These are phyloP conservation scores for Neurospora sp. DNA, from an alignment of 495 filamentous ascomycete species.

Conservation along the genomic window DNA sequence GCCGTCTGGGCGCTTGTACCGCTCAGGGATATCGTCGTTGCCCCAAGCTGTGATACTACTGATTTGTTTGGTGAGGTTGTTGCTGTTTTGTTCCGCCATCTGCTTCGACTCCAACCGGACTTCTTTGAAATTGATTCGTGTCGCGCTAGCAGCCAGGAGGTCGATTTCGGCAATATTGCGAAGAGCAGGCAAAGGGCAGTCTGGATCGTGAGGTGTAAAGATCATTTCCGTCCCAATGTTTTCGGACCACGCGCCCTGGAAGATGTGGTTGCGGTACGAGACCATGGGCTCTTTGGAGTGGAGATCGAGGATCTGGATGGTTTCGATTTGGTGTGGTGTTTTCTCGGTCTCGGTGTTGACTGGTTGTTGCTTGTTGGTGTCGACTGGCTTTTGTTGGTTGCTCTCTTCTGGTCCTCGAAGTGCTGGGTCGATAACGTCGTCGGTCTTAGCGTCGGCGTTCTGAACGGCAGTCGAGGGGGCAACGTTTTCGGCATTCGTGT, in stretches of 20 bases:
- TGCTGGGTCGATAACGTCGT: slow-evolving; percentile 6
- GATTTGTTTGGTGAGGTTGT: neutral
- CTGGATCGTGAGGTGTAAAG: slow-evolving; percentile 44
- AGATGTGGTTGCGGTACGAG: slow-evolving; percentile 62
- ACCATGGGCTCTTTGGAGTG: slow-evolving; percentile 62
- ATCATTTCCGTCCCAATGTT: slow-evolving; percentile 75
- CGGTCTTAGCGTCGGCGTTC: neutral
- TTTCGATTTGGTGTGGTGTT: slow-evolving; percentile 3
- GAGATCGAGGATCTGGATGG: slow-evolving; percentile 71
- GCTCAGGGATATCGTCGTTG: slow-evolving; percentile 17
- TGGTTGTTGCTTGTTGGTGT: neutral
- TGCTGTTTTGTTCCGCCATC: slow-evolving; percentile 2
- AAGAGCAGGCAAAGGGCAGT: slow-evolving; percentile 27
- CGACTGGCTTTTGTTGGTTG: neutral
- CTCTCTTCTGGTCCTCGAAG: slow-evolving; percentile 1
- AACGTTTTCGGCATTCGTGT: slow-evolving; percentile 1
- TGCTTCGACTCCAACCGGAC: slow-evolving; percentile 10
- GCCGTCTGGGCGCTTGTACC: slow-evolving; percentile 21
- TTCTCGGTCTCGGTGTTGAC: slow-evolving; percentile 14
- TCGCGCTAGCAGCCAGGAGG: slow-evolving; percentile 49
- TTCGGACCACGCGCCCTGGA: slow-evolving; percentile 65
- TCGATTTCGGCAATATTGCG: slow-evolving; percentile 40
- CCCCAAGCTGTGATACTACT: neutral
- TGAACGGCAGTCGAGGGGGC: slow-evolving; percentile 1
- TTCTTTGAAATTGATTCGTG: slow-evolving; percentile 34